Evolutionary conservation across 2,329 filamentous ascomycete genomes (phyloP).

Genomic region (Fusarium proliferatum): DNA sequence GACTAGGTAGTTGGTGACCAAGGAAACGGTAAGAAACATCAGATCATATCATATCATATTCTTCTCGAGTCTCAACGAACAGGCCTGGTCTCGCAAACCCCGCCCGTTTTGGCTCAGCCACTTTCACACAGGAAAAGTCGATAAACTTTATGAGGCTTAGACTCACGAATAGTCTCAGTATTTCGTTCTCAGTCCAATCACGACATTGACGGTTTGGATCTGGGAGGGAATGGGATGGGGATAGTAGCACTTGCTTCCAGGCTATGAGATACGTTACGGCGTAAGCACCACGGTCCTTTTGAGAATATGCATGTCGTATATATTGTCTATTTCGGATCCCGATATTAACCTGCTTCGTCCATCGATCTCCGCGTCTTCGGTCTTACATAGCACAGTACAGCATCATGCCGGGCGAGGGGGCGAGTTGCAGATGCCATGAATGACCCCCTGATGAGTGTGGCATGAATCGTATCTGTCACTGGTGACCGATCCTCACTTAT

Average conservation of each 20-base stretch:
- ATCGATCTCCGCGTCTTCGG: neutral
- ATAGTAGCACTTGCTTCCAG: neutral
- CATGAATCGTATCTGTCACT: neutral
- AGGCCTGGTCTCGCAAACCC: slow-evolving; percentile 3
- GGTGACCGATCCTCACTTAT: neutral
- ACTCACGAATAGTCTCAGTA: neutral
- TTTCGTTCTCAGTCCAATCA: slow-evolving; percentile 1
- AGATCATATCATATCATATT: slow-evolving; percentile 7
- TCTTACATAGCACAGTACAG: neutral
- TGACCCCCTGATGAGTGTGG: neutral
- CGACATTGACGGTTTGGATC: neutral
- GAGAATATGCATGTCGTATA: neutral
- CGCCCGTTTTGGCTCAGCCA: neutral
- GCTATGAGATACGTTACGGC: neutral
- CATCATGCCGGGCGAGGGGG: neutral
- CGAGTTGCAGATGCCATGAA: neutral
- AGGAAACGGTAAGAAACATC: neutral
- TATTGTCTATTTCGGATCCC: neutral
- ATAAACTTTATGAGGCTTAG: neutral
- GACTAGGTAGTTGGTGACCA: neutral
- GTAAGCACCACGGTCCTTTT: neutral
- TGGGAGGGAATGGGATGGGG: neutral
- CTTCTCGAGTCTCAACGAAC: neutral
- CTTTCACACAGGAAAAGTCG: neutral
- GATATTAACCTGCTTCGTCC: neutral